Percentiles rank a stretch among this genome's conserved stretches.
phyloP scores from a whole-genome alignment of 352 stramenopile species.

The Globisporangium splendens region DNA sequence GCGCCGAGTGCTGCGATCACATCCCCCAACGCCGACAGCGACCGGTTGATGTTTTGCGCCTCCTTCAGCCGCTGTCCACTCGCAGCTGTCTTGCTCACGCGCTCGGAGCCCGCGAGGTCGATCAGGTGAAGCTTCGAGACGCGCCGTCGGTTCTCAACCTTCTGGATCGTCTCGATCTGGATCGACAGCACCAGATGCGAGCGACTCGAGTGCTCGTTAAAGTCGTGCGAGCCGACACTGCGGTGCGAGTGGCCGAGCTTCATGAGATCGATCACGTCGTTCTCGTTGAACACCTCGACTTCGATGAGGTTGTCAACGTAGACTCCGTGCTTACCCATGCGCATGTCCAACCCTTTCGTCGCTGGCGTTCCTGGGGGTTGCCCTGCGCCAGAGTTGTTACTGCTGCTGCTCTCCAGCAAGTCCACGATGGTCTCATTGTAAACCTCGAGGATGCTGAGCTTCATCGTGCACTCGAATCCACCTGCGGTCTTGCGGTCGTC shows the following conservation, averaged over 20 bases:
- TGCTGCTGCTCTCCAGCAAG: conserved; percentile 45
- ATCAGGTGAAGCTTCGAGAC: conserved; percentile 85
- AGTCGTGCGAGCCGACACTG: conserved; percentile 85
- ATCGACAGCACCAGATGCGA: conserved; percentile 92
- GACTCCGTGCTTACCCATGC: conserved; percentile 65
- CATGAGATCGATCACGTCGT: conserved; percentile 85
- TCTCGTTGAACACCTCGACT: conserved; percentile 70
- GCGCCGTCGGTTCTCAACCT: conserved; percentile 35
- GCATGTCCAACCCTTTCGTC: conserved; percentile 52
- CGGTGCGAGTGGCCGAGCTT: conserved; percentile 81
- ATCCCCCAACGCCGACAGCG: conserved; percentile 91
- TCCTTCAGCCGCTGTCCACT: conserved; percentile 93
- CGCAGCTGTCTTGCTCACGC: conserved; percentile 88
- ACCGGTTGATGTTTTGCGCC: conserved; percentile 96
- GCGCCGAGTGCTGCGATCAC: conserved; percentile 91
- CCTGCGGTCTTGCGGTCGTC: conserved; percentile 49
- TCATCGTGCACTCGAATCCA: conserved; percentile 72
- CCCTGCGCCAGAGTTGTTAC: conserved; percentile 11
- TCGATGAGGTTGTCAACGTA: conserved; percentile 89
- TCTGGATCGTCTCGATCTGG: conserved; percentile 53
- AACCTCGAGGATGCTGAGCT: conserved; percentile 82
- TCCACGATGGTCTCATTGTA: conserved; percentile 85
- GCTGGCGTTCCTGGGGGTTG: conserved; percentile 11
- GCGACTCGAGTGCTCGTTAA: conserved; percentile 92
- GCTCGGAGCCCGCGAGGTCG: conserved; percentile 85